These are phyloP conservation scores for Populus davidiana DNA, from an alignment of 345 rosid genomes.

Conservation along the genomic window DNA sequence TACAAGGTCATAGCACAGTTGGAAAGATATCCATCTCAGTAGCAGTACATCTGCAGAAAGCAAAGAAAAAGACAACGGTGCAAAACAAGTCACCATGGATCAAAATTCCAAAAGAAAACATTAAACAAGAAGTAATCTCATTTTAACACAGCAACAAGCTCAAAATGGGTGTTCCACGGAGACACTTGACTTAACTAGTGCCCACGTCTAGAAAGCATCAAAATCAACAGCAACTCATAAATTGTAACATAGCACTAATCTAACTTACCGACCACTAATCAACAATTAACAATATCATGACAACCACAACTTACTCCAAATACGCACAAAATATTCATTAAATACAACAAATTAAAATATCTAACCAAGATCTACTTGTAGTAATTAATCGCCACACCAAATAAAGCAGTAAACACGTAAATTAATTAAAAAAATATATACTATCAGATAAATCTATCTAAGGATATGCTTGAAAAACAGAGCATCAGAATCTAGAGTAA, in stretches of 20 bases:
- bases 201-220: background rate
- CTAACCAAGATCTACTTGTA: background rate
- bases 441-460: background rate
- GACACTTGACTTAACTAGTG: background rate
- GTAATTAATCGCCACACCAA: background rate
- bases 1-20: too few species aligned
- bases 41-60: too few species aligned
- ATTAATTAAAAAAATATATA: background rate
- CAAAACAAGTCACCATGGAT: too few species aligned
- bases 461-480: background rate
- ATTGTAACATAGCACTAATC: background rate
- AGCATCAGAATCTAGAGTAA: background rate
- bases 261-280: background rate
- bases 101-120: too few species aligned
- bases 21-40: too few species aligned
- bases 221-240: background rate
- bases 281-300: background rate
- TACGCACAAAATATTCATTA: background rate
- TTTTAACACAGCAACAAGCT: background rate
- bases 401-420: background rate
- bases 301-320: background rate
- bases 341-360: background rate
- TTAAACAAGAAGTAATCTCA: background rate
- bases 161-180: background rate
- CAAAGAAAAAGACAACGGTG: too few species aligned